phyloP scores from a whole-genome alignment of 306 rosid species.

The peach (Prunus persica) region DNA sequence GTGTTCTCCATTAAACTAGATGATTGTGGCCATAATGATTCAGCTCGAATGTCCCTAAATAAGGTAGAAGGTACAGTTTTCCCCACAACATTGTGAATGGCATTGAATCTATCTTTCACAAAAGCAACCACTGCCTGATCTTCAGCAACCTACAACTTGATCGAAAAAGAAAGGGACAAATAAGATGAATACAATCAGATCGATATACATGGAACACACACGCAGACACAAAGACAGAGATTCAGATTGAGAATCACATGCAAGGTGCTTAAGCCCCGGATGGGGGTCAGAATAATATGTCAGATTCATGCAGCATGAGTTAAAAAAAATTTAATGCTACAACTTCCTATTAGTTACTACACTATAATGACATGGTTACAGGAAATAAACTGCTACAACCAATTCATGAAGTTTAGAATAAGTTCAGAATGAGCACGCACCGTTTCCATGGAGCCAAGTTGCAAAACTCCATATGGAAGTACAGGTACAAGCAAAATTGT shows the following conservation, averaged over 20 bases:
- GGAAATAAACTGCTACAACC: background rate
- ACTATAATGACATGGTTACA: background rate
- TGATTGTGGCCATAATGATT: slow-evolving; percentile 31
- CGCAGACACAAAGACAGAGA: background rate
- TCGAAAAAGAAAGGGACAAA: slow-evolving; percentile 22
- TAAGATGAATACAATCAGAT: slow-evolving; percentile 22
- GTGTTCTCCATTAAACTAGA: slow-evolving; percentile 36
- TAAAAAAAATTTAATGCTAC: background rate
- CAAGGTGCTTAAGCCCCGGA: background rate
- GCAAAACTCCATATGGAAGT: slow-evolving; percentile 82
- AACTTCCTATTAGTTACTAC: background rate
- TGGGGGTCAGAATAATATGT: background rate
- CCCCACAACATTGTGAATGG: slow-evolving; percentile 30
- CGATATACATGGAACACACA: too few species aligned
- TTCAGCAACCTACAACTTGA: slow-evolving; percentile 70
- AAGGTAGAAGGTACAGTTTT: slow-evolving; percentile 22
- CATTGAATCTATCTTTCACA: slow-evolving; percentile 53
- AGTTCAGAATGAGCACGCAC: slow-evolving; percentile 44
- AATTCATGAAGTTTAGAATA: slow-evolving; percentile 9
- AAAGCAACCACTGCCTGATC: slow-evolving; percentile 48
- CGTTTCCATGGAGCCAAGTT: slow-evolving; percentile 78
- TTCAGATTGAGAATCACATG: background rate
- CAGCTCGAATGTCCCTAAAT: slow-evolving; percentile 29
- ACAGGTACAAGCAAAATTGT: slow-evolving; percentile 85
- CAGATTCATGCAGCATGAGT: background rate